Evolutionary conservation across 2,329 filamentous ascomycete species (phyloP).

Genomic region (Pseudogymnoascus verrucosus): DNA sequence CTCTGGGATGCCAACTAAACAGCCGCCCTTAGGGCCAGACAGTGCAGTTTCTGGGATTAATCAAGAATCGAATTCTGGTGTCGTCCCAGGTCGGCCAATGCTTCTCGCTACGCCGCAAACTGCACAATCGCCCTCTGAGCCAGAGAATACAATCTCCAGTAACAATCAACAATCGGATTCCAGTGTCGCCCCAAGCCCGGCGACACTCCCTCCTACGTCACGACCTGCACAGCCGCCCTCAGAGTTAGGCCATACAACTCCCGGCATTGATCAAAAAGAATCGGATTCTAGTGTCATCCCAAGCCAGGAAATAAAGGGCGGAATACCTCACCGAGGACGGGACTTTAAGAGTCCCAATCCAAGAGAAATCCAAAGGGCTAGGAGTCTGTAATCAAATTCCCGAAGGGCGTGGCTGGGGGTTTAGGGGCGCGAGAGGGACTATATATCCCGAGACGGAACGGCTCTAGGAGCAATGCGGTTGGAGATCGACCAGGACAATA

Average conservation of each 20-base stretch:
- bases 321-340: not conserved
- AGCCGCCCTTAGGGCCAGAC: not conserved
- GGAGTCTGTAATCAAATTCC: not conserved
- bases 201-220: not conserved
- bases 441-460: not conserved
- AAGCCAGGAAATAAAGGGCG: not conserved
- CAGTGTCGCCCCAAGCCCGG: not conserved
- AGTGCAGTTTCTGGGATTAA: not conserved
- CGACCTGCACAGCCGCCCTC: not conserved
- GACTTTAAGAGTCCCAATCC: not conserved
- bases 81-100: too few relatives aligned
- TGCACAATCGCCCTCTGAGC: not conserved
- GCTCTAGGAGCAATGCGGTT: not conserved
- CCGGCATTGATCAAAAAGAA: not conserved
- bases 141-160: not conserved
- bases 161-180: not conserved
- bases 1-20: not conserved
- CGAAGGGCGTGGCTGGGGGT: not conserved
- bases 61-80: not conserved
- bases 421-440: not conserved
- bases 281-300: not conserved
- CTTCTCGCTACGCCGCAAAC: not conserved
- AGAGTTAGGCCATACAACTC: not conserved
- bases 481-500: not conserved
- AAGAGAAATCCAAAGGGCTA: not conserved